Evolutionary conservation across 164 flowering plant genomes (phyloP).

Genomic region (Vitis riparia): DNA sequence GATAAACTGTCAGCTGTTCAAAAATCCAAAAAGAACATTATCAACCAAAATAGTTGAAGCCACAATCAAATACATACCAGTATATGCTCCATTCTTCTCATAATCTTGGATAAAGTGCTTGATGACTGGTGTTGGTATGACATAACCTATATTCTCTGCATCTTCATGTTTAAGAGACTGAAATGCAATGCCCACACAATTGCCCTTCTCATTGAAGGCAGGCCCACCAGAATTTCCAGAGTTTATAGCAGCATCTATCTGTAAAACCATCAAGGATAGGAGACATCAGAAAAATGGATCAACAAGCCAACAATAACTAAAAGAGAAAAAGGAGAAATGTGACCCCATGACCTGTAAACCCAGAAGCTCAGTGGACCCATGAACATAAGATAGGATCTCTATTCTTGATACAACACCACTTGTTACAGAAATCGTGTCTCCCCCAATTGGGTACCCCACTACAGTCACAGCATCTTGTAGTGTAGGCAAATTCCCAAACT

Average conservation of each 20-base stretch:
- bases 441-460: constrained; percentile 98
- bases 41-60: background rate
- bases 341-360: constrained; percentile 77
- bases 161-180: constrained; percentile 98
- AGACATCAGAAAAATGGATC: constrained; percentile 4
- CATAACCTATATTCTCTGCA: constrained; percentile 97
- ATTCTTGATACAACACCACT: constrained; percentile 99
- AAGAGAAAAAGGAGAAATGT: background rate
- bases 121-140: constrained; percentile 97
- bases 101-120: constrained; percentile 89
- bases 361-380: constrained; percentile 95
- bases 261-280: constrained; percentile 22
- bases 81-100: constrained; percentile 88
- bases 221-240: constrained; percentile 99
- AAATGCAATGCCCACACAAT: constrained; percentile 97
- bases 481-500: constrained; percentile 88
- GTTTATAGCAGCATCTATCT: constrained; percentile 99
- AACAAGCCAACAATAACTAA: background rate
- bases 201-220: constrained; percentile 90
- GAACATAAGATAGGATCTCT: constrained; percentile 94
- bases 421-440: constrained; percentile 98
- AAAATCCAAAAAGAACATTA: background rate
- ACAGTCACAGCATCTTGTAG: constrained; percentile 99
- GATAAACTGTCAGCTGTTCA: background rate
- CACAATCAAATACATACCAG: constrained; percentile 47